These are phyloP conservation scores for Lodderomyces orthopsilosis DNA, from an alignment of 1,139 yeast genomes.

Conservation along the genomic window DNA sequence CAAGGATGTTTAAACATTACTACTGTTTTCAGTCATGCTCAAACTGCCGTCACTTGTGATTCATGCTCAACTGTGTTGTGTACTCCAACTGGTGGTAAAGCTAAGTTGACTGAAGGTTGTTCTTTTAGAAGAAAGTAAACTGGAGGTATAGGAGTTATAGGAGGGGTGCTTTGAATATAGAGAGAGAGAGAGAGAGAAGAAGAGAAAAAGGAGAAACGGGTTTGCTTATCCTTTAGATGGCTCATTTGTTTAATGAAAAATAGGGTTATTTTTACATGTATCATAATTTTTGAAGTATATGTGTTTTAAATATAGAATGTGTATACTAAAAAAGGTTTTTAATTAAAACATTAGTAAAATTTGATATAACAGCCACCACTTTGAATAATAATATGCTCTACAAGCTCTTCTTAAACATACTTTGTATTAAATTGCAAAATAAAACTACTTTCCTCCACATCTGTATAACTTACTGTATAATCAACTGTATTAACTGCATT, in stretches of 20 bases:
- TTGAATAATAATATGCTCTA: no score
- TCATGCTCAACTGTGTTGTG: conserved; percentile 97
- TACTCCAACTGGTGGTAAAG: conserved; percentile 99
- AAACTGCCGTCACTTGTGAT: conserved; percentile 99
- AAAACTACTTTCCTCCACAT: neutral
- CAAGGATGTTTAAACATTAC: conserved; percentile 99
- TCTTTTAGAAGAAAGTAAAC: conserved; percentile 98
- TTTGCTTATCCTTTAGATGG: no score
- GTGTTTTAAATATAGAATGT: neutral
- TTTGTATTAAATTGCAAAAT: neutral
- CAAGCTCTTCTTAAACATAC: neutral
- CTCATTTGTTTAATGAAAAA: no score
- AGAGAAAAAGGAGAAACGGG: no score
- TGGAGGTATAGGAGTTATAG: no score
- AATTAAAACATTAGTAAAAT: no score
- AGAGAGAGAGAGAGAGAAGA: neutral
- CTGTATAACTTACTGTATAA: neutral
- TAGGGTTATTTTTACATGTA: neutral
- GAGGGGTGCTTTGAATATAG: neutral
- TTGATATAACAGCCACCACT: no score
- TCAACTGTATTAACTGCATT: no score
- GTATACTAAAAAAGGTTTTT: neutral
- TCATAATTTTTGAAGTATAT: neutral
- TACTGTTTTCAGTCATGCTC: conserved; percentile 99
- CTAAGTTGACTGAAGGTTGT: conserved; percentile 98